Percentiles rank a stretch among this genome's conserved stretches.
Evolutionary conservation across 192 early-diverging fungal genomes (phyloP).

Genomic region (Rhizophagus prolifer): DNA sequence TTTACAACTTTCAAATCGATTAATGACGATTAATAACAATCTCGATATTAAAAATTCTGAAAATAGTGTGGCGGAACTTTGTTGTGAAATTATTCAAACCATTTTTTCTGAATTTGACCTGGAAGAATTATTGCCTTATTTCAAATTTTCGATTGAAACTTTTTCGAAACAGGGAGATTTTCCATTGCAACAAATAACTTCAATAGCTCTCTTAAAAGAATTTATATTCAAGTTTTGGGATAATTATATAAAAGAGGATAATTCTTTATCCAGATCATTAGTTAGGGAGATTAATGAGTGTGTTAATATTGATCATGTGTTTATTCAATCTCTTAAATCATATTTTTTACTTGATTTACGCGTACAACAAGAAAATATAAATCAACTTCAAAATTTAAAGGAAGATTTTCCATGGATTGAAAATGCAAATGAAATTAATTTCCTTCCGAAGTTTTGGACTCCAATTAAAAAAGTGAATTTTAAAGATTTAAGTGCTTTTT

Average conservation of each 20-base stretch:
- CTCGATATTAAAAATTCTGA: background rate
- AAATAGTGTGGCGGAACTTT: background rate
- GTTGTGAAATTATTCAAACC: background rate
- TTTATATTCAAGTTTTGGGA: background rate
- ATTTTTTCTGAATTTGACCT: background rate
- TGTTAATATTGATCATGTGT: background rate
- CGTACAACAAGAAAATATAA: no score
- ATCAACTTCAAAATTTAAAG: background rate
- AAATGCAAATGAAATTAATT: background rate
- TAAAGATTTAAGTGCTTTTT: background rate
- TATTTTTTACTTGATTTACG: background rate
- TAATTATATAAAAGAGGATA: background rate
- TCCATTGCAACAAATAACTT: background rate
- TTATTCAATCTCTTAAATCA: background rate
- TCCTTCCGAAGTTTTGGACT: constrained; percentile 6
- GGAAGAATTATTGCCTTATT: background rate
- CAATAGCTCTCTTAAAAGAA: background rate
- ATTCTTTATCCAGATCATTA: background rate
- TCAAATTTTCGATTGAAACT: background rate
- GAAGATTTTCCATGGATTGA: background rate
- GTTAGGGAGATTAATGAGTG: background rate
- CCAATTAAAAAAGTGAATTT: background rate
- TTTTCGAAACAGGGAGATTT: background rate
- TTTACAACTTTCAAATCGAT: background rate
- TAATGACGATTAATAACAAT: background rate